phyloP scores from a whole-genome alignment of 2,329 filamentous ascomycete species.

The Cladorrhinum sp. region DNA sequence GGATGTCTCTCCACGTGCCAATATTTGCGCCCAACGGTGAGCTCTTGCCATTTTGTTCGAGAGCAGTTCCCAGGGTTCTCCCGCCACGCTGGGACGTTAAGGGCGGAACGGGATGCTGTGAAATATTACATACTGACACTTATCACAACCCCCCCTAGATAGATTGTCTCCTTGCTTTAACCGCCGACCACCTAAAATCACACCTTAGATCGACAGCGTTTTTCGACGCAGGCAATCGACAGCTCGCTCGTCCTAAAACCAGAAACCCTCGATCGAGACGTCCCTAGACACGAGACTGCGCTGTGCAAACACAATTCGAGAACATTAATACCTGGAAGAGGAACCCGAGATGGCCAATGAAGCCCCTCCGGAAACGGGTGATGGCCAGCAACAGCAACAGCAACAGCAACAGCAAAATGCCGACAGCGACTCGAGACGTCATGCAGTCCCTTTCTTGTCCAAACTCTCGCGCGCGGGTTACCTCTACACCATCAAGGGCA shows the following conservation, averaged over 20 bases:
- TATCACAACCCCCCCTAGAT: neutral
- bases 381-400: neutral
- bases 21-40: neutral
- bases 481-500: constrained; percentile 28
- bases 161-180: neutral
- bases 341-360: neutral
- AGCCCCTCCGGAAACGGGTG: neutral
- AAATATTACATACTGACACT: neutral
- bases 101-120: neutral
- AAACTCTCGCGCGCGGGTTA: constrained; percentile 26
- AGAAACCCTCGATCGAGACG: neutral
- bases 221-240: neutral
- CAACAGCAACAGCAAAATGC: neutral
- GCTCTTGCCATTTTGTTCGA: neutral
- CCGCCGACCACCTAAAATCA: neutral
- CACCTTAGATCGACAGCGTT: neutral
- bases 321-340: neutral
- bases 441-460: constrained; percentile 22
- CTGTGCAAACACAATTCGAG: neutral
- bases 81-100: neutral
- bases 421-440: constrained; percentile 7
- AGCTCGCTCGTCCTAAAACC: no score
- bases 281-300: neutral
- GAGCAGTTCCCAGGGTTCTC: neutral
- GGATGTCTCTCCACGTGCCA: neutral